Evolutionary conservation across 1,139 yeast species (phyloP).

Genomic region (Blastobotrys proliferans): DNA sequence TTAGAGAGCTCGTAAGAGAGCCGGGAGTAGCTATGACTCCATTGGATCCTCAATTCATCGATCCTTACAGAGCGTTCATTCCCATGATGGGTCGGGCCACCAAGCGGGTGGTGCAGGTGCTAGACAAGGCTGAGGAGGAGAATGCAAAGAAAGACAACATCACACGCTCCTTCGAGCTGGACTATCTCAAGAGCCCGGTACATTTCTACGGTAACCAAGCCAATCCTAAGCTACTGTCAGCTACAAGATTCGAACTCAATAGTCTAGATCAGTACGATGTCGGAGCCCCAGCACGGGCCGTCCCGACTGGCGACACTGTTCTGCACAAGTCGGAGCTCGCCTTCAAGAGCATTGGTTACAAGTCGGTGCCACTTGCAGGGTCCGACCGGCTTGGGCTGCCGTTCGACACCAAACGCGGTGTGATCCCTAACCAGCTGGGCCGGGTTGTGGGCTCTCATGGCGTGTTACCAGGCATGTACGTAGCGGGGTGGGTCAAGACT

Average conservation of each 20-base stretch:
- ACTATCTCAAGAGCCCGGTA: conserved; percentile 65
- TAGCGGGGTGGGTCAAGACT: conserved; percentile 88
- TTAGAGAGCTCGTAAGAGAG: conserved; percentile 75
- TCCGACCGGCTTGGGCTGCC: conserved; percentile 47
- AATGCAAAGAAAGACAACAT: conserved; percentile 21
- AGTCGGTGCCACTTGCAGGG: conserved; percentile 60
- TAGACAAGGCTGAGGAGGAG: conserved; percentile 44
- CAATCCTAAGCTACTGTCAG: conserved; percentile 40
- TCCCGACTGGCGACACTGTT: conserved; percentile 41
- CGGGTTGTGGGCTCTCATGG: conserved; percentile 41
- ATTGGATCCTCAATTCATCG: conserved; percentile 44
- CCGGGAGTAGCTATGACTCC: conserved; percentile 57
- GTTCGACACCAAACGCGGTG: conserved; percentile 51
- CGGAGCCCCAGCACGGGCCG: conserved; percentile 35
- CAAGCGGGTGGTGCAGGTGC: conserved; percentile 63
- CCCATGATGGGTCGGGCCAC: conserved; percentile 55
- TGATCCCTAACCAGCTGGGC: conserved; percentile 59
- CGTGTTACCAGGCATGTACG: conserved; percentile 54
- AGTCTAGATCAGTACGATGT: conserved; percentile 36
- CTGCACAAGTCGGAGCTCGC: conserved; percentile 58
- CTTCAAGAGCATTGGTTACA: conserved; percentile 81
- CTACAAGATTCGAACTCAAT: conserved; percentile 50
- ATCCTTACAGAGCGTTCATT: conserved; percentile 38
- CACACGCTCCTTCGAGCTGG: conserved; percentile 60
- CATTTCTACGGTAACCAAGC: conserved; percentile 43